phyloP scores from a whole-genome alignment of 768 basidiomycete species.

The Tricholoma hemisulphureum region DNA sequence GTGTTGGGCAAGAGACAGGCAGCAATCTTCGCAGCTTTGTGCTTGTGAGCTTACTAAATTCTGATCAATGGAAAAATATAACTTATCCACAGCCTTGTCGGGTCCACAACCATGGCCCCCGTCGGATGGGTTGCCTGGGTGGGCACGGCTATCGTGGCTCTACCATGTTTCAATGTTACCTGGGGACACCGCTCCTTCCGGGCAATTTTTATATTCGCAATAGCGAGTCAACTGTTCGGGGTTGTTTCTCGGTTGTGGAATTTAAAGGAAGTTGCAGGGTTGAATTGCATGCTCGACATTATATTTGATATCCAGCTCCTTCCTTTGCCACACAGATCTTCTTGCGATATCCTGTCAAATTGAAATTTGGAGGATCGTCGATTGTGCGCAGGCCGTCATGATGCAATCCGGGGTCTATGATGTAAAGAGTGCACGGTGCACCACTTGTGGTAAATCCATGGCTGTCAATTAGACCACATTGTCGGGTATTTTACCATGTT shows the following conservation, averaged over 20 bases:
- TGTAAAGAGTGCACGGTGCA: too few relatives aligned
- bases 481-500: too few relatives aligned
- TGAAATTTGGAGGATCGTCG: background rate
- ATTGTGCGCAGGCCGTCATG: too few relatives aligned
- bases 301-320: background rate
- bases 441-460: too few relatives aligned
- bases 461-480: too few relatives aligned
- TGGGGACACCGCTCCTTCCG: background rate
- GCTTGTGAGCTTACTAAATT: conserved; percentile 10
- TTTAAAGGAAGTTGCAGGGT: background rate
- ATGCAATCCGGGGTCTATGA: too few relatives aligned
- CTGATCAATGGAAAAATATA: background rate
- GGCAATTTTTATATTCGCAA: background rate
- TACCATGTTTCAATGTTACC: background rate
- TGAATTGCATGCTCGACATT: background rate
- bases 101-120: background rate
- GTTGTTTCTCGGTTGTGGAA: background rate
- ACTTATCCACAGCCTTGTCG: background rate
- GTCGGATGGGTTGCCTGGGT: background rate
- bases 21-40: conserved; percentile 9
- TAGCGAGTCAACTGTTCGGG: background rate
- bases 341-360: background rate
- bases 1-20: conserved; percentile 9
- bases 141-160: background rate
- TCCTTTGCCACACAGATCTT: background rate